A percentile compares a stretch with the other conserved stretches of the same genome.
Conservation (phyloP, 2,329 filamentous ascomycete genomes). For the Dryadomyces quercus-mongolicae region DNA sequence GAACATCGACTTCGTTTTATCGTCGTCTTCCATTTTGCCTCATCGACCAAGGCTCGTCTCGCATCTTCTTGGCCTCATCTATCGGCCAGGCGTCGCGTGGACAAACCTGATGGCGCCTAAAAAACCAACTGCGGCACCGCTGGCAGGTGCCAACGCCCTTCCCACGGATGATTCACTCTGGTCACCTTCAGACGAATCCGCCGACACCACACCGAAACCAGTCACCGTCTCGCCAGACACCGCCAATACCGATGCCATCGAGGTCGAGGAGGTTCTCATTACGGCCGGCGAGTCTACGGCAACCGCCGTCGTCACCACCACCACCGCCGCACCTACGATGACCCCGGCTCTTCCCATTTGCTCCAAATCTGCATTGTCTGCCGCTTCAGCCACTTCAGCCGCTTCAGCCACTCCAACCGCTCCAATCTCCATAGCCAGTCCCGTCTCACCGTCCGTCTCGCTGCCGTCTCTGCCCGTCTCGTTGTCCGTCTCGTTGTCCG, state of each 20-base stretch:
- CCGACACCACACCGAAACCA: background rate
- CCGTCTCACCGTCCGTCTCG: background rate
- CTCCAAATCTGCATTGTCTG: background rate
- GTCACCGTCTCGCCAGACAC: background rate
- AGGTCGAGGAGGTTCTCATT: constrained; percentile 4
- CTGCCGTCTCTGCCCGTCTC: background rate
- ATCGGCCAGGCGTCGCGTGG: too few species aligned
- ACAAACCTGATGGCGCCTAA: background rate
- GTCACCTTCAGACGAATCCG: background rate
- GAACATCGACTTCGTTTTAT: background rate
- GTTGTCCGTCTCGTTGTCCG: too few species aligned
- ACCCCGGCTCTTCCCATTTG: constrained; percentile 4
- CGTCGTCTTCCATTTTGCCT: background rate
- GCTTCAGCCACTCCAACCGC: background rate
- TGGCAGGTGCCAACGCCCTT: background rate
- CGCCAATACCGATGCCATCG: background rate
- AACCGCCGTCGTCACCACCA: background rate
- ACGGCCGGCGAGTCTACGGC: background rate
- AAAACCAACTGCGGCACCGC: background rate
- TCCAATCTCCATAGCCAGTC: background rate
- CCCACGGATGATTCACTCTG: background rate
- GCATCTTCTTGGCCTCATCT: too few species aligned
- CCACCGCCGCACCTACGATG: constrained; percentile 7
- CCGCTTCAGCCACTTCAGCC: background rate
- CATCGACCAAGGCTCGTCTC: background rate